Base-by-base conservation (phyloP, 2,329 filamentous ascomycete species). In the Penicillium vulpinum region DNA sequence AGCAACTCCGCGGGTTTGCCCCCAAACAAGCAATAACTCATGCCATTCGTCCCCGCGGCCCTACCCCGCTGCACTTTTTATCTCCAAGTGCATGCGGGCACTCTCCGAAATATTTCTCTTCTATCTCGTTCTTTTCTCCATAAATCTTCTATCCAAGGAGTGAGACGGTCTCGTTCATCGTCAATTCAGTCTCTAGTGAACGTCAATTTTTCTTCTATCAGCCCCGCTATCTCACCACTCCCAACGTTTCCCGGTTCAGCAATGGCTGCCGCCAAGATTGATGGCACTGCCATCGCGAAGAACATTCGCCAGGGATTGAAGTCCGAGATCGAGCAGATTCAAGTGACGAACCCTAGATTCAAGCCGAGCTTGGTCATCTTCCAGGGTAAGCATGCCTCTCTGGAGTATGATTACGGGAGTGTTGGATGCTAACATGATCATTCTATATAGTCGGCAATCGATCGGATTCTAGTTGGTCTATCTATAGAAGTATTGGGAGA, bases 251-350 rank as follows among this genome's bases (percentile, higher is more conserved):
- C 80, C 61, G 79, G 73, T 65, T 85, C 83, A 77, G 81, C 78
- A 72, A 97, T 97, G 92, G 85, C 86, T 67, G 93, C 91, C 66
- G 85, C 83, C 69, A 96, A 92, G 82, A 94, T 99, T 70, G 94
- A 99, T 80, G 94, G 94, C 81, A 96, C 88, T 55, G 91, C 91
- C 74, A 92, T 97, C 80, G 94, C 94, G 67, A 95, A 93, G 81
- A 84, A 81, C 73, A 96, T 97, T 73, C 88, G 94, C 60, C 90
- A 92, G 80, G 83, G 84, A 60, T 83, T 99, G 69, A 88, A 88
- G 68, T 80, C 80, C 45, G 88, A 97, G 77, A 95, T 99, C 76
- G 83, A 85, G 66, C 82, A 90, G 73, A 89, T 87, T 74, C 93
- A 97, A 77, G 83, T 85, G 77, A 77, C 81, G 59, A 97, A 97